These are phyloP conservation scores for Hyphopichia pseudoburtonii DNA, from an alignment of 1,139 yeast genomes.

Conservation along the genomic window DNA sequence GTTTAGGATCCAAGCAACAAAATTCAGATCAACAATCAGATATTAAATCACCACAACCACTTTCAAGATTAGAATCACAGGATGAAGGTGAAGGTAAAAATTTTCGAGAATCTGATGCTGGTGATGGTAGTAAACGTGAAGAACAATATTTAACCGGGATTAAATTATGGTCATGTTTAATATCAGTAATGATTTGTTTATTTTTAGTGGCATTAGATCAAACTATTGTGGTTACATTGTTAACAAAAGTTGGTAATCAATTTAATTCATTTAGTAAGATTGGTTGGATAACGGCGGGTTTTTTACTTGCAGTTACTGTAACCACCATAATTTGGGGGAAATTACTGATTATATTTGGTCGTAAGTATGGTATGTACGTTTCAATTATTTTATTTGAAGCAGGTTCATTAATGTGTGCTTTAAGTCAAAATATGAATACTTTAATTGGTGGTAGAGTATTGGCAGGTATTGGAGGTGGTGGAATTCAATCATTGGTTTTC, in stretches of 20 bases:
- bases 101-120: conserved; percentile 39
- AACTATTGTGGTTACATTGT: conserved; percentile 38
- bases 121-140: conserved; percentile 42
- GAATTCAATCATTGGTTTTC: conserved; percentile 27
- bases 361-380: conserved; percentile 20
- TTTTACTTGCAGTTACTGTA: conserved; percentile 31
- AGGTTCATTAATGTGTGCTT: conserved; percentile 39
- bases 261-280: conserved; percentile 27
- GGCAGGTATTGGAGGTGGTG: conserved; percentile 37
- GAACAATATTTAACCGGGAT: conserved; percentile 37
- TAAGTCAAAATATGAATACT: conserved; percentile 32
- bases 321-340: conserved; percentile 41
- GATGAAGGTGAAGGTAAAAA: not conserved
- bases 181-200: conserved; percentile 29
- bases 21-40: too few relatives aligned
- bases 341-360: conserved; percentile 20
- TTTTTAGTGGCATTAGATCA: conserved; percentile 42
- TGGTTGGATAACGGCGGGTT: conserved; percentile 31
- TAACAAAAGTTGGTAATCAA: conserved; percentile 37
- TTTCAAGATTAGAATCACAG: not conserved
- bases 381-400: conserved; percentile 22
- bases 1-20: too few relatives aligned
- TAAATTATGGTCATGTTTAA: conserved; percentile 25
- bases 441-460: conserved; percentile 40
- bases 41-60: not conserved